Conservation (phyloP, 2,329 filamentous ascomycete genomes). For the Graphilbum fragrans region DNA sequence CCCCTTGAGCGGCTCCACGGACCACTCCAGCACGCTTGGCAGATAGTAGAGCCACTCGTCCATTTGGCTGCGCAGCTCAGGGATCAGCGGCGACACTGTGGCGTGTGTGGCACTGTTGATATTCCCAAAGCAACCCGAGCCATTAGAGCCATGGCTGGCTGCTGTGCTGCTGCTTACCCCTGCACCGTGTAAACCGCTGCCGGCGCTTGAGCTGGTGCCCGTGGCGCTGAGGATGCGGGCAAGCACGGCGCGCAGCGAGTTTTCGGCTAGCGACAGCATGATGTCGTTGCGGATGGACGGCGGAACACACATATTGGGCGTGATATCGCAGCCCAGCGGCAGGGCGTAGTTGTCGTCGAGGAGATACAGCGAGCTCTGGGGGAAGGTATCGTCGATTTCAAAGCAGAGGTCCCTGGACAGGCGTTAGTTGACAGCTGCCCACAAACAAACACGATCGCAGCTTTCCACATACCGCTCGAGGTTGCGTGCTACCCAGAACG, state of each 20-base stretch:
- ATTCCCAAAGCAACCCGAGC: no score
- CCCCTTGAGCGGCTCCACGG: background rate
- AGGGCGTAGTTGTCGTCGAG: background rate
- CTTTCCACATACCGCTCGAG: constrained; percentile 1
- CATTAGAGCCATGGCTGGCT: no score
- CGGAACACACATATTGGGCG: background rate
- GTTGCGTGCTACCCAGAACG: background rate
- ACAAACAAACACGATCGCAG: no score
- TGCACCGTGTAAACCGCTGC: no score
- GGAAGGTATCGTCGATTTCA: background rate
- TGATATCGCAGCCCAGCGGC: background rate
- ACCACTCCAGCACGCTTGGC: background rate
- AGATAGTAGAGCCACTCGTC: background rate
- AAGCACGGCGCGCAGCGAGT: background rate
- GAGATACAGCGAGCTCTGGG: constrained; percentile 1
- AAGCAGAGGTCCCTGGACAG: background rate
- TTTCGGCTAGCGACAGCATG: constrained; percentile 1
- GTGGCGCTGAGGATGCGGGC: background rate
- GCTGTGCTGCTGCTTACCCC: background rate
- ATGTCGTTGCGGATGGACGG: background rate
- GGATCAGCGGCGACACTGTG: background rate
- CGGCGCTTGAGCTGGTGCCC: background rate
- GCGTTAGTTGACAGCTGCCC: background rate
- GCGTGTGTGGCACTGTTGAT: background rate
- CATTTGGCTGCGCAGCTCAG: background rate